Conservation (phyloP, 2,329 filamentous ascomycete species). For the Neonectria ditissima region DNA sequence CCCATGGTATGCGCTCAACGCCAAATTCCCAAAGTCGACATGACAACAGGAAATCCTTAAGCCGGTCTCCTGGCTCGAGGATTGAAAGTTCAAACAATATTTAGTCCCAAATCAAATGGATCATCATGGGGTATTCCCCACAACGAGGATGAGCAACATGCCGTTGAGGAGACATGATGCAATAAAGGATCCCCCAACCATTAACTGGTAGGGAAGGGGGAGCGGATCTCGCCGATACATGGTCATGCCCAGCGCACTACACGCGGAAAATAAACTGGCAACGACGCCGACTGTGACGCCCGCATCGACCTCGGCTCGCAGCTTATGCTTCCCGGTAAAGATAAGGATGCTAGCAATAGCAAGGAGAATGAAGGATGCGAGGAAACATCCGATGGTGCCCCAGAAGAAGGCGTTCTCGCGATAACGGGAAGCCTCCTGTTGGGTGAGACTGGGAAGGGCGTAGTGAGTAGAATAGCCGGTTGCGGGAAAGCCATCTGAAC, state of each 20-base stretch:
- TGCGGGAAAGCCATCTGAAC: slow-evolving; percentile 62
- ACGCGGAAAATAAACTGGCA: slow-evolving; percentile 72
- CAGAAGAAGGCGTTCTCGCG: slow-evolving; percentile 68
- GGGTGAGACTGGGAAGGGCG: slow-evolving; percentile 63
- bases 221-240: slow-evolving; percentile 63
- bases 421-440: slow-evolving; percentile 62
- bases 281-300: slow-evolving; percentile 78
- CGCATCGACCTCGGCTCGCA: slow-evolving; percentile 78
- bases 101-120: not conserved
- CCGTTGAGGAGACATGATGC: slow-evolving; percentile 56
- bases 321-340: slow-evolving; percentile 74
- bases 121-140: slow-evolving; percentile 53
- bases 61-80: slow-evolving; percentile 11
- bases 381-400: slow-evolving; percentile 66
- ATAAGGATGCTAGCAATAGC: slow-evolving; percentile 74
- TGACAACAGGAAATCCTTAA: slow-evolving; percentile 19
- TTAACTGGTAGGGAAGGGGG: slow-evolving; percentile 56
- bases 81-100: slow-evolving; percentile 4
- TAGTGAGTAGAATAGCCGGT: slow-evolving; percentile 67
- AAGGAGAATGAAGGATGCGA: slow-evolving; percentile 72
- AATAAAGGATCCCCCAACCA: slow-evolving; percentile 53
- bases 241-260: slow-evolving; percentile 70
- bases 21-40: slow-evolving; percentile 31
- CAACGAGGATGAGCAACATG: slow-evolving; percentile 57
- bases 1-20: slow-evolving; percentile 38